Percentiles rank a stretch among this genome's conserved stretches.
These are phyloP conservation scores for Sugiyamaella qingdaonensis DNA, from an alignment of 805 yeast species.

Conservation along the genomic window DNA sequence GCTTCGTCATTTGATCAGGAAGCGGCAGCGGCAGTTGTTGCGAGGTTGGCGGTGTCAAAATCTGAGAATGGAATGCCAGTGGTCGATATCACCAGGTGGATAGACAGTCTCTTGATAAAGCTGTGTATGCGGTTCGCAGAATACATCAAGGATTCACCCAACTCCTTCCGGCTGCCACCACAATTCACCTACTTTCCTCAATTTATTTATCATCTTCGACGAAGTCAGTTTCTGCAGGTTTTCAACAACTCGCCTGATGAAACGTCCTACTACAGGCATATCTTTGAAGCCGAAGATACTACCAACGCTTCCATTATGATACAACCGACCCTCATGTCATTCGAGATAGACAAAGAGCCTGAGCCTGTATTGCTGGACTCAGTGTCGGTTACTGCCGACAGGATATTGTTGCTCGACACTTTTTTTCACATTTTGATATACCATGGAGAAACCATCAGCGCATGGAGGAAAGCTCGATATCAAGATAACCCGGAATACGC, in stretches of 20 bases:
- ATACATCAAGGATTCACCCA: conserved; percentile 73
- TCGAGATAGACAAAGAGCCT: conserved; percentile 69
- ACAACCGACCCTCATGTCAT: conserved; percentile 87
- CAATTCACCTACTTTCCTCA: conserved; percentile 87
- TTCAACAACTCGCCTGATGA: conserved; percentile 97
- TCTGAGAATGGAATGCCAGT: conserved; percentile 68
- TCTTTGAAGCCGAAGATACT: conserved; percentile 79
- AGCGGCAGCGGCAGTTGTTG: conserved; percentile 89
- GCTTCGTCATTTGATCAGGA: conserved; percentile 80
- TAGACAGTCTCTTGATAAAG: conserved; percentile 77
- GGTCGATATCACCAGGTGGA: conserved; percentile 87
- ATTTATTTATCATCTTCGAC: conserved; percentile 84
- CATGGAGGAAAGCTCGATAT: conserved; percentile 88
- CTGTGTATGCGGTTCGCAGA: conserved; percentile 85
- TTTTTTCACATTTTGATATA: conserved; percentile 89
- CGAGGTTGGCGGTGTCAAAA: conserved; percentile 79
- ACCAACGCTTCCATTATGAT: conserved; percentile 91
- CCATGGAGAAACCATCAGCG: conserved; percentile 88
- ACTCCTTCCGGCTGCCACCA: conserved; percentile 71
- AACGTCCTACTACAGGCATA: conserved; percentile 89
- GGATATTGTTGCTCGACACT: conserved; percentile 80
- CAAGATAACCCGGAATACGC: conserved; percentile 83
- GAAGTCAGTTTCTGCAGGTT: conserved; percentile 88
- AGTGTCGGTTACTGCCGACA: conserved; percentile 77
- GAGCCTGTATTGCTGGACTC: conserved; percentile 85